A percentile compares a stretch with the other conserved stretches of the same genome.
Evolutionary conservation across 805 yeast genomes (phyloP).

Genomic region (Cyberlindnera suaveolens): DNA sequence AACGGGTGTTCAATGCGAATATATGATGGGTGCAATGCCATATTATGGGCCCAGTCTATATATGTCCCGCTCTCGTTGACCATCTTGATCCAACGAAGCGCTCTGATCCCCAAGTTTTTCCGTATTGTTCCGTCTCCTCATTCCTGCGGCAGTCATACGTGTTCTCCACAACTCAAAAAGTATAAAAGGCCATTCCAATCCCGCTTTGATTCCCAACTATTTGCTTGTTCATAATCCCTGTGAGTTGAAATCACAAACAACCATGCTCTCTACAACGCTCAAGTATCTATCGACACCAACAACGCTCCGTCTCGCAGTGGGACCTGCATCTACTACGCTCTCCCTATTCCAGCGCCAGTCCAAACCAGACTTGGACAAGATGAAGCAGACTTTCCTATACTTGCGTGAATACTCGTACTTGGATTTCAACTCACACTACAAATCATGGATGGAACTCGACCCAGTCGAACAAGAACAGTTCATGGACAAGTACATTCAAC

Average conservation of each 20-base stretch:
- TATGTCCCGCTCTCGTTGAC: no score
- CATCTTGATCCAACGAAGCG: no score
- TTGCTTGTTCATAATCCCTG: neutral
- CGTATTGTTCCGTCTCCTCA: no score
- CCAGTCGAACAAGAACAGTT: conserved; percentile 6
- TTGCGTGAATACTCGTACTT: conserved; percentile 6
- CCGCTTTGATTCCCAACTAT: neutral
- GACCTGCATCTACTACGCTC: conserved; percentile 7
- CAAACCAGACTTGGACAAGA: conserved; percentile 1
- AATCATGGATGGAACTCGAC: conserved; percentile 14
- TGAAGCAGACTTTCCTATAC: conserved; percentile 8
- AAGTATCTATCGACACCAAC: conserved; percentile 12
- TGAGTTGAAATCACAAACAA: conserved; percentile 1
- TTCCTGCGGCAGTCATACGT: neutral
- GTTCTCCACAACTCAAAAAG: conserved; percentile 1
- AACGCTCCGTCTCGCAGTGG: conserved; percentile 6
- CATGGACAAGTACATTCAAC: conserved; percentile 2
- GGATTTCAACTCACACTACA: conserved; percentile 11
- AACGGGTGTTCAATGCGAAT: no score
- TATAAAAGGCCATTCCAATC: neutral
- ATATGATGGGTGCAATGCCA: no score
- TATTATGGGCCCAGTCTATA: no score
- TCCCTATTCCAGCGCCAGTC: conserved; percentile 7
- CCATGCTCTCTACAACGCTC: conserved; percentile 7
- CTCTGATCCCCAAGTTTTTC: no score